phyloP scores from a whole-genome alignment of 441 rosid species.

The Pelargonium citronellum region DNA sequence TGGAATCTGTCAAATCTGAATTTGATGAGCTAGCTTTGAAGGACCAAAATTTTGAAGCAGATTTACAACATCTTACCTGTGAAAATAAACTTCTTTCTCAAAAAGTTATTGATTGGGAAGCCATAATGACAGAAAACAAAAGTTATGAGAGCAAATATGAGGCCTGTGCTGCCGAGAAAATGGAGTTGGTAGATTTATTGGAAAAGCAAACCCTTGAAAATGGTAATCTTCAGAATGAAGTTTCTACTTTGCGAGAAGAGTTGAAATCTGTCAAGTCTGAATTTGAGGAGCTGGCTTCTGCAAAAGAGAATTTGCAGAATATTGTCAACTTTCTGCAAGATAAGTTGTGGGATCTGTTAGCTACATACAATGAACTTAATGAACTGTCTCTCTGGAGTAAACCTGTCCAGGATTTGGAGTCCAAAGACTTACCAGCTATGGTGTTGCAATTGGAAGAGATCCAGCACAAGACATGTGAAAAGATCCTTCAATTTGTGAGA shows the following conservation, averaged over 20 bases:
- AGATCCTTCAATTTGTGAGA: conserved; percentile 40
- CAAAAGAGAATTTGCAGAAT: conserved; percentile 47
- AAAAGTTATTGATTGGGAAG: conserved; percentile 9
- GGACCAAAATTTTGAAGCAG: background rate
- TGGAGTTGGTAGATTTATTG: conserved; percentile 7
- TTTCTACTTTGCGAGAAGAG: conserved; percentile 8
- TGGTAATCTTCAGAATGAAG: conserved; percentile 4
- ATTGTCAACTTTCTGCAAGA: conserved; percentile 34
- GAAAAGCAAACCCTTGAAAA: conserved; percentile 7
- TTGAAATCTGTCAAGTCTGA: conserved; percentile 14
- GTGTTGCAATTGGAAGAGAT: conserved; percentile 47
- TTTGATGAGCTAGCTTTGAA: conserved; percentile 10
- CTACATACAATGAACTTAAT: conserved; percentile 35
- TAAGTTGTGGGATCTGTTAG: conserved; percentile 41
- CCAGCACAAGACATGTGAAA: conserved; percentile 49
- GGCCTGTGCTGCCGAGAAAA: conserved; percentile 9
- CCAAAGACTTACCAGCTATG: conserved; percentile 35
- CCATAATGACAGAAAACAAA: conserved; percentile 10
- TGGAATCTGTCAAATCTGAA: conserved; percentile 15
- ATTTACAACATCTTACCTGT: conserved; percentile 6
- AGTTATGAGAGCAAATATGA: conserved; percentile 7
- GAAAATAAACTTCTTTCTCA: conserved; percentile 7
- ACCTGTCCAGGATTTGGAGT: conserved; percentile 34
- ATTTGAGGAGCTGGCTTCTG: conserved; percentile 35
- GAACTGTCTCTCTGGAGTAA: conserved; percentile 32